Percentiles rank a stretch among this genome's conserved stretches.
Evolutionary conservation across 1,284 basidiomycete species (phyloP).

Genomic region (Puccinia horiana): DNA sequence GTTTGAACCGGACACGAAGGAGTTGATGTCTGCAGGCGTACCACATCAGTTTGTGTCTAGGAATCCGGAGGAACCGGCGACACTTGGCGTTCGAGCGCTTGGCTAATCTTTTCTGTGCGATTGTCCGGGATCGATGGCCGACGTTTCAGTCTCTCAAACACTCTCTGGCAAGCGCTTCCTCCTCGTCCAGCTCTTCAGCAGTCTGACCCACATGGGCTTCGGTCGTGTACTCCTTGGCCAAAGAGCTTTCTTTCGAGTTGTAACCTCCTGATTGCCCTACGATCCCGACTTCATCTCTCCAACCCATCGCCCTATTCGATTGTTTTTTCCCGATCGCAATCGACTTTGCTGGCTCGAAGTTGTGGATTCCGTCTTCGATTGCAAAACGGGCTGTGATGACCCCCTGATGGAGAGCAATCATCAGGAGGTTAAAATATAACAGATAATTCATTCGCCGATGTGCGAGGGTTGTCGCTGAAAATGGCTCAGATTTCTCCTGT

Average conservation of each 20-base stretch:
- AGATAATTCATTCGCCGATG: background rate
- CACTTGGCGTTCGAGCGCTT: slow-evolving; percentile 3
- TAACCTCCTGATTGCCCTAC: background rate
- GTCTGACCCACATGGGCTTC: background rate
- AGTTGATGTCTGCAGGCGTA: background rate
- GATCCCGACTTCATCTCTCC: background rate
- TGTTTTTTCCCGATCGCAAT: background rate
- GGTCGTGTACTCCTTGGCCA: background rate
- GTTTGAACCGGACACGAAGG: background rate
- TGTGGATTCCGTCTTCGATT: background rate
- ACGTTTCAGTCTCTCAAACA: background rate
- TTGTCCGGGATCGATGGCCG: background rate
- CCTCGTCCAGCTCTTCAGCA: background rate
- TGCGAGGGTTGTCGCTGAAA: background rate
- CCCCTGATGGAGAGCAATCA: background rate
- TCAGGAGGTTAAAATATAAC: background rate
- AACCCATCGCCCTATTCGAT: background rate
- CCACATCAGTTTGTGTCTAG: background rate
- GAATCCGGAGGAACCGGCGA: background rate
- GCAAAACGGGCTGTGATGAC: background rate
- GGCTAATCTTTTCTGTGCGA: background rate
- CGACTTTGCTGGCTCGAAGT: background rate
- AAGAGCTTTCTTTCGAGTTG: background rate
- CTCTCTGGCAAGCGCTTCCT: background rate
- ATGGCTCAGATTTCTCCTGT: background rate